phyloP scores from a whole-genome alignment of 208 protist genomes.

The Crithidia bombi region DNA sequence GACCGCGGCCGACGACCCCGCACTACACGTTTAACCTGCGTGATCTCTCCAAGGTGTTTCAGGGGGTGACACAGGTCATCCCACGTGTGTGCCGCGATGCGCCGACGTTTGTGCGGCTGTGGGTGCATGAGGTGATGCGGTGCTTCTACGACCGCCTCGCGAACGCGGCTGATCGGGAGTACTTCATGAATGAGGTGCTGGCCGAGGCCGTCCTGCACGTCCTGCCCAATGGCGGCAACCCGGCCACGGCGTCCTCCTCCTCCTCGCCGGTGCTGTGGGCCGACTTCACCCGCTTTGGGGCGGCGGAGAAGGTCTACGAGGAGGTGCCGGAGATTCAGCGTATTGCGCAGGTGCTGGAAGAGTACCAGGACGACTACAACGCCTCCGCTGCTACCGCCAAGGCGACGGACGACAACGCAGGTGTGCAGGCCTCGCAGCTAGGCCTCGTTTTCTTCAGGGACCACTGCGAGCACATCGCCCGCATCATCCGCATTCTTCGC shows the following conservation, averaged over 20 bases:
- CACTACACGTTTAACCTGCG: conserved; percentile 99
- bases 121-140: conserved; percentile 96
- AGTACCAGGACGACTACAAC: conserved; percentile 96
- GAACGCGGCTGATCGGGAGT: conserved; percentile 89
- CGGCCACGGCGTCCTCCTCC: not conserved
- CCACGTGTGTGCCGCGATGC: conserved; percentile 80
- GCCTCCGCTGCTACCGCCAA: conserved; percentile 41
- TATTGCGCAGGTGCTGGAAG: conserved; percentile 79
- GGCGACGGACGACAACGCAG: conserved; percentile 27
- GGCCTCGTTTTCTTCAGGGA: conserved; percentile 94
- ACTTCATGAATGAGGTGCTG: conserved; percentile 93
- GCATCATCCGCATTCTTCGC: conserved; percentile 96
- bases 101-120: conserved; percentile 84
- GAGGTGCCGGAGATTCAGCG: conserved; percentile 77
- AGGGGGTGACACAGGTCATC: conserved; percentile 93
- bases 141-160: conserved; percentile 98
- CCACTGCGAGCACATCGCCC: conserved; percentile 96
- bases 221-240: conserved; percentile 47
- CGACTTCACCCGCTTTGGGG: conserved; percentile 93
- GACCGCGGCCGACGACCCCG: conserved; percentile 95
- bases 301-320: conserved; percentile 90
- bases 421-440: conserved; percentile 53
- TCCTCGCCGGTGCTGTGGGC: conserved; percentile 89
- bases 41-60: conserved; percentile 97
- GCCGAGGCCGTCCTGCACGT: conserved; percentile 80